Base-by-base conservation (phyloP, 2,329 filamentous ascomycete genomes). In the Alternaria novae-zelandiae region DNA sequence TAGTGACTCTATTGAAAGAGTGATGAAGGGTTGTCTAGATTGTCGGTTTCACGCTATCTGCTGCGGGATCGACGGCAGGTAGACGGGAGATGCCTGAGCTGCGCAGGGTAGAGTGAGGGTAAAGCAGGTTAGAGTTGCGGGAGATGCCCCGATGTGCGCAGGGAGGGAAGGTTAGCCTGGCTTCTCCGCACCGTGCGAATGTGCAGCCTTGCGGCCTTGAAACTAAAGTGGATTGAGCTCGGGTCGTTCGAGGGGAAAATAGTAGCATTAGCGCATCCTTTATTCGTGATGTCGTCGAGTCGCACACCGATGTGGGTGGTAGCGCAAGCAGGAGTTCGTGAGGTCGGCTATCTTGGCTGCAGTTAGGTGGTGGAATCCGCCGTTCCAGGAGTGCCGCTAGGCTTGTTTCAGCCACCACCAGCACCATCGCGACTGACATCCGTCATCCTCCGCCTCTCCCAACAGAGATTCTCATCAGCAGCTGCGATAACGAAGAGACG, bases 21-120 rank as follows among this genome's bases (percentile, higher is more conserved):
- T 53, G 44, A 54, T 57, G 47, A 49, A 54, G 49, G 55, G 59
- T 20, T 54, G 41, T 43, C 55, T 59, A 62, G 49, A 53, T 15
- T 41, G 17, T 47, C 21, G 20, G 55, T 54, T 45, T 51, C 50
- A 32, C 32, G 55, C 46, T 20, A 57, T 43, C 15, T 45, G 21
- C 20, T 15, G 55, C 30, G 55, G 47, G 43, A 62, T 59, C 55
- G 59, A 59, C 55, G 30, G 30, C 20, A 25, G 36, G 30, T 23
- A 32, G 21, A 36, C 49, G 49, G 49, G 30, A 53, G 49, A 53
- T 53, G 30, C 49, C 49, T 53, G 30, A n/a, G 36, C n/a, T 36
- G 28, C 49, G 49, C 49, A 53, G 49, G 28, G 28, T 36, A 53
- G 30, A 17, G 15, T 25, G 49, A 41, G 20, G 49, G 21, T 53